Percentiles rank a stretch among this genome's conserved stretches.
phyloP scores from a whole-genome alignment of 495 filamentous ascomycete species.

The Neurospora sp. region DNA sequence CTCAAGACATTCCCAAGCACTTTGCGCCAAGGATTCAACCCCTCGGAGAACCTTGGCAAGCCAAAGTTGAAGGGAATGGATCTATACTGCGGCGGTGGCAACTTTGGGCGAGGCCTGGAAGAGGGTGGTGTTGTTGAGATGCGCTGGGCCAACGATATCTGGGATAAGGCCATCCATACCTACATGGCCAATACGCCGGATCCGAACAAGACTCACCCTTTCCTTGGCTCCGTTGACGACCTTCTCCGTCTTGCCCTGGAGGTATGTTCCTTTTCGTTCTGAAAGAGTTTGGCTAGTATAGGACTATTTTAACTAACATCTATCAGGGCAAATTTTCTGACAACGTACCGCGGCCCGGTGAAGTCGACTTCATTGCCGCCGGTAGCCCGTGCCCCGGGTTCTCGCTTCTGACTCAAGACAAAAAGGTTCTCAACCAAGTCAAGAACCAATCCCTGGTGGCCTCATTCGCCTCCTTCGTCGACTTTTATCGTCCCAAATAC shows the following conservation, averaged over 20 bases:
- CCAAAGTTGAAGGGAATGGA: conserved; percentile 46
- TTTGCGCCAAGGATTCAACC: conserved; percentile 50
- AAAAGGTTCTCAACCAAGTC: conserved; percentile 33
- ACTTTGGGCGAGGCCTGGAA: conserved; percentile 63
- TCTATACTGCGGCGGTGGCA: conserved; percentile 66
- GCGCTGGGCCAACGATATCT: conserved; percentile 56
- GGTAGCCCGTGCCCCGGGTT: conserved; percentile 70
- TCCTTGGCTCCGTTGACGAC: conserved; percentile 61
- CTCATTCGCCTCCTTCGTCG: conserved; percentile 61
- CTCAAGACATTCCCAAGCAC: conserved; percentile 19
- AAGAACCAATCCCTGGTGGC: conserved; percentile 63
- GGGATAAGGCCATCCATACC: conserved; percentile 51
- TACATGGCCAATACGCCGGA: conserved; percentile 50
- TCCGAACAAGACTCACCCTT: conserved; percentile 32
- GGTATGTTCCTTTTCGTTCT: not conserved
- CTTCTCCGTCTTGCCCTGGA: conserved; percentile 45
- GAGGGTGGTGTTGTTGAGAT: conserved; percentile 56
- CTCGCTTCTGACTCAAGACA: conserved; percentile 46
- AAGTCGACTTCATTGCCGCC: conserved; percentile 58
- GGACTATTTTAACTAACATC: not conserved
- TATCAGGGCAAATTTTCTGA: conserved; percentile 28
- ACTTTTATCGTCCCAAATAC: conserved; percentile 63
- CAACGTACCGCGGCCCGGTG: conserved; percentile 43
- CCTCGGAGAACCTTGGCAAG: conserved; percentile 7
- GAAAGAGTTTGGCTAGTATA: not conserved